These are phyloP conservation scores for Paramecium octaurelia DNA, from an alignment of 73 alveolate species.

Conservation along the genomic window DNA sequence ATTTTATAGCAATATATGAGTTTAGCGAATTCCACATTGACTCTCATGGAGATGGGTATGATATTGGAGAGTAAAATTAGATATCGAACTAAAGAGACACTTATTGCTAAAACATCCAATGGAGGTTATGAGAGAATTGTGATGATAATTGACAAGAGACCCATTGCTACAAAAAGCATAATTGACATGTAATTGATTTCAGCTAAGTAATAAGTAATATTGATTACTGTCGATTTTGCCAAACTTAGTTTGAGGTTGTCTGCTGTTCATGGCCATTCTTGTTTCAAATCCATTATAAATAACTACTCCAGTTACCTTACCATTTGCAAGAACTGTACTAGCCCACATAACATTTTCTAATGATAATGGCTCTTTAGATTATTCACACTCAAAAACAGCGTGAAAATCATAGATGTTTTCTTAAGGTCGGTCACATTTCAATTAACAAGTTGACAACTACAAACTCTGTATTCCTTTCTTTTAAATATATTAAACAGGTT, in stretches of 20 bases:
- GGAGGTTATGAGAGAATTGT: constrained; percentile 67
- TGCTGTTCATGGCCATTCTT: constrained; percentile 88
- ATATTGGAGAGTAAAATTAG: constrained; percentile 80
- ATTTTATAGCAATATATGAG: constrained; percentile 74
- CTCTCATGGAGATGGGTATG: constrained; percentile 82
- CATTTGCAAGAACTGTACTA: constrained; percentile 87
- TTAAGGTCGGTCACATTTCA: constrained; percentile 57
- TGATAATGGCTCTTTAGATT: constrained; percentile 62
- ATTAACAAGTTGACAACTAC: background rate
- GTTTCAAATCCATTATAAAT: constrained; percentile 91
- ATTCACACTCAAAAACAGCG: constrained; percentile 55
- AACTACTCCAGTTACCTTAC: constrained; percentile 81
- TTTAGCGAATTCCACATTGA: constrained; percentile 87
- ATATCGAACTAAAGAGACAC: constrained; percentile 64
- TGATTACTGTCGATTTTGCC: constrained; percentile 81
- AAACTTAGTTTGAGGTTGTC: constrained; percentile 81
- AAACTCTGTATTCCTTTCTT: constrained; percentile 41
- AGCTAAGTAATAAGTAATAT: background rate
- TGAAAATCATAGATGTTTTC: constrained; percentile 70
- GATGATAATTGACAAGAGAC: constrained; percentile 69
- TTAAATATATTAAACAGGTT: constrained; percentile 49
- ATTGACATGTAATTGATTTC: constrained; percentile 86
- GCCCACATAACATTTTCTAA: constrained; percentile 91
- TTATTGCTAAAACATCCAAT: constrained; percentile 60
- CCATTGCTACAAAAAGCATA: constrained; percentile 77